Evolutionary conservation across 2,329 filamentous ascomycete species (phyloP).

Genomic region (Beauveria varroae): DNA sequence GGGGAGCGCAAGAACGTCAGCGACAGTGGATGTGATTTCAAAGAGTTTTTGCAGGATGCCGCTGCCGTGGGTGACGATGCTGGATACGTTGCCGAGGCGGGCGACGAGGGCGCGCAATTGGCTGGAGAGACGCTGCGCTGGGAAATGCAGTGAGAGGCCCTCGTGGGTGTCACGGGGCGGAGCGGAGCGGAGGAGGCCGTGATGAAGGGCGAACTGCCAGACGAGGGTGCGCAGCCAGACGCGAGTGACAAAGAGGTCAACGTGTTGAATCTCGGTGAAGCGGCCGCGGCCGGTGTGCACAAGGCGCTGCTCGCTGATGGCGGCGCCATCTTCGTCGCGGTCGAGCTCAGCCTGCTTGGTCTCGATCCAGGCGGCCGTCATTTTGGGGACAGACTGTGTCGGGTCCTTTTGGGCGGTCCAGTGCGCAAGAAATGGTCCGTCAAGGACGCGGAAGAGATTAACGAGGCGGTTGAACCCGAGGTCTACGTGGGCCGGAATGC

Average conservation of each 20-base stretch:
- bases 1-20: conserved; percentile 48
- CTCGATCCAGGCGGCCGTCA: conserved; percentile 33
- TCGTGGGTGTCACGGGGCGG: conserved; percentile 26
- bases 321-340: conserved; percentile 26
- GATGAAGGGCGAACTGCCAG: conserved; percentile 34
- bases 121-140: conserved; percentile 29
- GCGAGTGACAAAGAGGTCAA: conserved; percentile 32
- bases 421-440: conserved; percentile 29
- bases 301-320: conserved; percentile 21
- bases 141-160: conserved; percentile 32
- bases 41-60: conserved; percentile 53
- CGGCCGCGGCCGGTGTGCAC: conserved; percentile 16
- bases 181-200: conserved; percentile 28
- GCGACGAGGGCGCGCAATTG: conserved; percentile 31
- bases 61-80: conserved; percentile 47
- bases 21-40: conserved; percentile 52
- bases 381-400: conserved; percentile 14
- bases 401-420: conserved; percentile 27
- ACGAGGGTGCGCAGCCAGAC: conserved; percentile 34
- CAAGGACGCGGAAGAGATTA: conserved; percentile 30
- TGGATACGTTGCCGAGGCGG: conserved; percentile 28
- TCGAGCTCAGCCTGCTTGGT: conserved; percentile 33
- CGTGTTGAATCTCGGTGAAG: conserved; percentile 32
- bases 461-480: conserved; percentile 31
- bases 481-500: conserved; percentile 28